phyloP scores from a whole-genome alignment of 192 early-diverging fungal species.

The Mortierella alpina region DNA sequence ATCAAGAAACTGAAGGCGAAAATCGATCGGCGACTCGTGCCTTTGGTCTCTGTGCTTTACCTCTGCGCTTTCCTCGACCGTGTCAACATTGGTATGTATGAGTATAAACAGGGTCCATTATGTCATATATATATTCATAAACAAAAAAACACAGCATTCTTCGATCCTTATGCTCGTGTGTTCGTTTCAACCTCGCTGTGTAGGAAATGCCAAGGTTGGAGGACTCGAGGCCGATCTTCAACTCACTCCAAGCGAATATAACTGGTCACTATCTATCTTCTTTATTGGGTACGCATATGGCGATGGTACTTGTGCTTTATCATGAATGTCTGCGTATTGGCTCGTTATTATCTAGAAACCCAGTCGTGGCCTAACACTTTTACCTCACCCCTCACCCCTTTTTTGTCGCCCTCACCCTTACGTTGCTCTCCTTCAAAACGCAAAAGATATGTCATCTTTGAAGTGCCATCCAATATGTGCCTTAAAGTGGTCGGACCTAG shows the following conservation, averaged over 20 bases:
- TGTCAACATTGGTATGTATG: slow-evolving; percentile 68
- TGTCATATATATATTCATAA: not conserved
- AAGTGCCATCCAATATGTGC: slow-evolving; percentile 74
- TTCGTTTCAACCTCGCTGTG: not conserved
- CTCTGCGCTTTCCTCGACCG: slow-evolving; percentile 79
- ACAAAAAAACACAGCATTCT: not conserved
- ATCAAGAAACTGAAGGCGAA: slow-evolving; percentile 60
- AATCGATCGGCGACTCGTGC: slow-evolving; percentile 72
- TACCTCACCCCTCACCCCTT: not conserved
- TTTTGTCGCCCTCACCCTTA: not conserved
- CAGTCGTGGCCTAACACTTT: not conserved
- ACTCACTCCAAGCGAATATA: slow-evolving; percentile 60
- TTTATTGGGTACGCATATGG: slow-evolving; percentile 57
- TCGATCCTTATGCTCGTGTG: not conserved
- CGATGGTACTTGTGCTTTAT: not conserved
- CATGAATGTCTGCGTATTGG: not conserved
- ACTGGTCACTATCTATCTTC: slow-evolving; percentile 72
- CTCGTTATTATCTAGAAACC: not conserved
- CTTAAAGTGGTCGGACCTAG: slow-evolving; percentile 65
- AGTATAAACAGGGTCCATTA: not conserved
- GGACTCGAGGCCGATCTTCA: slow-evolving; percentile 59
- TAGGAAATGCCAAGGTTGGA: slow-evolving; percentile 68
- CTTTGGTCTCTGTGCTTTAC: slow-evolving; percentile 71
- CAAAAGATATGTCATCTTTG: slow-evolving; percentile 64
- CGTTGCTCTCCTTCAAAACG: not conserved